Evolutionary conservation across 306 rosid species (phyloP), one percentile per base, ranked within the genome.

Genomic region (Alnus rubra): DNA sequence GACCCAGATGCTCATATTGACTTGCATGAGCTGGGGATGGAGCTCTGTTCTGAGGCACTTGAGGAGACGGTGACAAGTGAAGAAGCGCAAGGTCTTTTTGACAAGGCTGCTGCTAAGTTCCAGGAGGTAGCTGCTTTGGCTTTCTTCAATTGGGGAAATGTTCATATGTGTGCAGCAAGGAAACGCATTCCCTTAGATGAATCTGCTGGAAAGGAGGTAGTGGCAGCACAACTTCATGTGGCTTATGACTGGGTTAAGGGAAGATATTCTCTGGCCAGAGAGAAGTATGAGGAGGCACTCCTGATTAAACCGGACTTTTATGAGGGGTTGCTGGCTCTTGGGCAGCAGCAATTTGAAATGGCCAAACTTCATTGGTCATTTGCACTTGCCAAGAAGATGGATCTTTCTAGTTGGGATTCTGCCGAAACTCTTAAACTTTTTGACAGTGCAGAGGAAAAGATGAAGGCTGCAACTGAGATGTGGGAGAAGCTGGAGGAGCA

Each of bases 91-190:
- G 86, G 80, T 76, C 90, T 93, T 69, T 96, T 96, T 77, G 92
- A 91, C 87, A 96, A 93, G 88, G 98, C 97, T 42, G 93, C 99
- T 37, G 86, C 91, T 19, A 96, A 96, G 89, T 96, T 96, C 86
- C 97, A 96, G 88, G 99, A 93, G 93, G 99, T 96, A 69, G 99
- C 94, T 50, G 99, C 97, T 2, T 84, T 96, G 86, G 98, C 97
- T 60, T 96, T 84, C 87, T 93, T 96, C 87, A 96, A 96, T 72
- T 96, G 98, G 99, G 98, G 98, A 68, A 96, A 96, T 82, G 97
- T 96, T 79, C 90, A 89, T 77, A 96, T 93, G 98, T 96, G 98
- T 71, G 99, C 99, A 5, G 97, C 98, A 33, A 86, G 99, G 82
- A 96, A 96, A 83, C 90, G 94, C 54, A 96, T 93, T 68, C 99